Percentiles rank a stretch among this genome's conserved stretches.
Conservation (phyloP, 169 alveolate species). For the Plasmodium relictum region DNA sequence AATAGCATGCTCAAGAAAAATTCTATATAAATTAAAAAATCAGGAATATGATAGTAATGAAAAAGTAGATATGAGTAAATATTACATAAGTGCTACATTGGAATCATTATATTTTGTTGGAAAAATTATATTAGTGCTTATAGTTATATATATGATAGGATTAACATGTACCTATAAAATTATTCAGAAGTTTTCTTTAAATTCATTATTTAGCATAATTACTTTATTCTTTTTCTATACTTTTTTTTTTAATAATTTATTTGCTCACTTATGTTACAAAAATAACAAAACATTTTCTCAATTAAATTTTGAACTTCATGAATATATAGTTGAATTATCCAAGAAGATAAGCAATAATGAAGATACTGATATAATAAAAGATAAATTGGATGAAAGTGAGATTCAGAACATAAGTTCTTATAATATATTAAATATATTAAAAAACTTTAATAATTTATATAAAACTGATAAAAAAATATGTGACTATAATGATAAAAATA, state of each 20-base stretch:
- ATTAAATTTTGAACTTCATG: not conserved
- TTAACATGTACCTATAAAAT: conserved; percentile 27
- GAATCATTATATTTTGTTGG: conserved; percentile 54
- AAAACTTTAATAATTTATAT: too few species aligned
- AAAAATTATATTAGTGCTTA: conserved; percentile 13
- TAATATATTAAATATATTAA: too few species aligned
- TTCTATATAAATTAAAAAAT: not conserved
- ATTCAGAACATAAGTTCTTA: not conserved
- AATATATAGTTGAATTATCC: not conserved
- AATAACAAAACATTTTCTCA: conserved; percentile 1
- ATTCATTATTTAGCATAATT: conserved; percentile 13
- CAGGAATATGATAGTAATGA: not conserved
- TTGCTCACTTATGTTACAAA: conserved; percentile 11
- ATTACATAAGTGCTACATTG: conserved; percentile 19
- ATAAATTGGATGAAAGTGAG: not conserved
- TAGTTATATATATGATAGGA: conserved; percentile 26
- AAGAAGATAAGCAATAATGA: not conserved
- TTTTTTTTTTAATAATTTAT: conserved; percentile 56
- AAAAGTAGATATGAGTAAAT: not conserved
- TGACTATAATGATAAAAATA: too few species aligned
- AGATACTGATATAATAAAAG: not conserved
- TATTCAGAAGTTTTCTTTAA: conserved; percentile 28
- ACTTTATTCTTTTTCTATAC: conserved; percentile 35
- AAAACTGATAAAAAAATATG: too few species aligned
- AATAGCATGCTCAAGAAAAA: not conserved